Percentiles rank a stretch among this genome's conserved stretches.
Evolutionary conservation across 2,329 filamentous ascomycete species (phyloP).

Genomic region (Leptographium wingfieldii): DNA sequence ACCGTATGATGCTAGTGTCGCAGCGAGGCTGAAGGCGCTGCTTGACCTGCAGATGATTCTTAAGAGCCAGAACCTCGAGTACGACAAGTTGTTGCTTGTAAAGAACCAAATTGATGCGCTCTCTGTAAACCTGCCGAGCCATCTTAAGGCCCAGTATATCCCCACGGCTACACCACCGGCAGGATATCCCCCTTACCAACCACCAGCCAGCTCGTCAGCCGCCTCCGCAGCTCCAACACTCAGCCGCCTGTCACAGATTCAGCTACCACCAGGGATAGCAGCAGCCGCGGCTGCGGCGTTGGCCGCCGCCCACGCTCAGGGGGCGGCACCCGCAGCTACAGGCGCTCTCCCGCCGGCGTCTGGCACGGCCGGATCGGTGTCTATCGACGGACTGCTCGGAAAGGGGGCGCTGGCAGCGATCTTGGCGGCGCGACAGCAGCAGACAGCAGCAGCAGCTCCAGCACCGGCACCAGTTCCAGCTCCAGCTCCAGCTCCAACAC

Average conservation of each 20-base stretch:
- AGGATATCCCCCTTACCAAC: conserved; percentile 13
- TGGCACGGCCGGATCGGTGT: conserved; percentile 27
- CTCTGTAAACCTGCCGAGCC: conserved; percentile 46
- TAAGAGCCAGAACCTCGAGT: conserved; percentile 63
- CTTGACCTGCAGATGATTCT: conserved; percentile 74
- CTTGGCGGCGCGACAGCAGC: conserved; percentile 35
- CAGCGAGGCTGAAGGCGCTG: conserved; percentile 71
- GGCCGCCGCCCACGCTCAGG: conserved; percentile 12
- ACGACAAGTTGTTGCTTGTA: conserved; percentile 72
- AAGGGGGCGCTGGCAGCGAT: conserved; percentile 46
- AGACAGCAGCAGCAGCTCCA: conserved; percentile 12
- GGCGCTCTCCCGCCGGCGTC: conserved; percentile 9
- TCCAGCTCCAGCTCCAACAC: neutral
- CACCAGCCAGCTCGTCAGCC: conserved; percentile 21
- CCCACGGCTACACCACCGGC: conserved; percentile 17
- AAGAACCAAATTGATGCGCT: conserved; percentile 75
- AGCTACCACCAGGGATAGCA: conserved; percentile 17
- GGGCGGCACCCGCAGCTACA: conserved; percentile 9
- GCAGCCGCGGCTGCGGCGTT: conserved; percentile 10
- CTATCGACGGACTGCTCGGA: conserved; percentile 47
- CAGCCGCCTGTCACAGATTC: conserved; percentile 2
- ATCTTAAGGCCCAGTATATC: conserved; percentile 23
- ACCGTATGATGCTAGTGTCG: conserved; percentile 62
- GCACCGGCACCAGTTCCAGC: neutral
- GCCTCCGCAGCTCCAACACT: conserved; percentile 7